Conservation (phyloP, 345 rosid genomes). For the Toxicodendron radicans region DNA sequence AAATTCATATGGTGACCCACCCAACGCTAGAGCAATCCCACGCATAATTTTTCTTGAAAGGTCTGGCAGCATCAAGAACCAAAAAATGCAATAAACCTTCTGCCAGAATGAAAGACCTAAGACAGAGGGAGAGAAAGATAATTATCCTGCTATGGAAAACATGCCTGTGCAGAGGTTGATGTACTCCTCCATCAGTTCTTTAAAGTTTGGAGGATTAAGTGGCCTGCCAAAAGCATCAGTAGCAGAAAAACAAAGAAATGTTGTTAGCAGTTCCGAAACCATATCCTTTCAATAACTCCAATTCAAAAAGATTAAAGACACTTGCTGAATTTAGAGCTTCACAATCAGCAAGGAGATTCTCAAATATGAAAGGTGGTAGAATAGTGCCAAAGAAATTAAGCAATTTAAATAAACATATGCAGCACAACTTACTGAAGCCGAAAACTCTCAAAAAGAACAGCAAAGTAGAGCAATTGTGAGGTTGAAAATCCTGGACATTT, state of each 20-base stretch:
- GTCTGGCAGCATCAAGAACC: conserved; percentile 34
- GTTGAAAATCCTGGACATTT: background rate
- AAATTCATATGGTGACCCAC: conserved; percentile 65
- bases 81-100: conserved; percentile 7
- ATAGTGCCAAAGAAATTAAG: background rate
- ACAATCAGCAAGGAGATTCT: conserved; percentile 2
- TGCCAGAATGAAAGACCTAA: conserved; percentile 6
- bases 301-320: background rate
- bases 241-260: conserved; percentile 8
- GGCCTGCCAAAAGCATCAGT: conserved; percentile 54
- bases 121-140: background rate
- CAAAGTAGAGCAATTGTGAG: background rate
- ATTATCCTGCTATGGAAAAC: background rate
- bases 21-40: conserved; percentile 71
- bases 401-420: background rate
- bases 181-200: conserved; percentile 69
- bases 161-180: conserved; percentile 65
- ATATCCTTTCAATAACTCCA: background rate
- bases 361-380: background rate
- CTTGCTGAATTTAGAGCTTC: background rate
- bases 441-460: conserved; percentile 1
- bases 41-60: conserved; percentile 78
- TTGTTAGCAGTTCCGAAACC: background rate
- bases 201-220: conserved; percentile 49
- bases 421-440: background rate